Conservation (phyloP, 768 basidiomycete genomes). For the Boletus bicolor region DNA sequence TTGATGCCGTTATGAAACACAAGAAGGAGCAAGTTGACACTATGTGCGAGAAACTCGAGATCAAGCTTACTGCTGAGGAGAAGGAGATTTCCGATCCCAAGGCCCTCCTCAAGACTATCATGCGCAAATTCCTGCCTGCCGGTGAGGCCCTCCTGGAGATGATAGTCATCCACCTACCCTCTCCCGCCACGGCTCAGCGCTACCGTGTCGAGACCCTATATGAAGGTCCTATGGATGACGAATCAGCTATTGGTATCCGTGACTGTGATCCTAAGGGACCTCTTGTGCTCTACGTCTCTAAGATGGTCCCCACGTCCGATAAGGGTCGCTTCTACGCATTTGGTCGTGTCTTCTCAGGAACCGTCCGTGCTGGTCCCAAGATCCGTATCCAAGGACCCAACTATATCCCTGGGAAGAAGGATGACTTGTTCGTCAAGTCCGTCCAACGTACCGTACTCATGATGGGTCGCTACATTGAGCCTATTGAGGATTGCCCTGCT, state of each 20-base stretch:
- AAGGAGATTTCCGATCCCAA: constrained; percentile 88
- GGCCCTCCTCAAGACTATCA: constrained; percentile 91
- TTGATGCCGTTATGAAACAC: constrained; percentile 99
- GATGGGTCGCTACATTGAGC: constrained; percentile 99
- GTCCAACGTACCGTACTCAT: constrained; percentile 98
- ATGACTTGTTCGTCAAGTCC: constrained; percentile 95
- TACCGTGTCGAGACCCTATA: constrained; percentile 99
- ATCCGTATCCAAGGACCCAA: constrained; percentile 99
- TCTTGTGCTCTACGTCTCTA: constrained; percentile 96
- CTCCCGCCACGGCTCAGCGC: constrained; percentile 93
- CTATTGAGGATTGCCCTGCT: constrained; percentile 98
- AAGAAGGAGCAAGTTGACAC: constrained; percentile 83
- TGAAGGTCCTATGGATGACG: constrained; percentile 99
- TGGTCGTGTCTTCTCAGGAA: constrained; percentile 99
- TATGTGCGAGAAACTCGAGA: constrained; percentile 95
- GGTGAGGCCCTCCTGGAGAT: constrained; percentile 99
- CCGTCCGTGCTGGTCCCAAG: constrained; percentile 95
- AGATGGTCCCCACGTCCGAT: constrained; percentile 99
- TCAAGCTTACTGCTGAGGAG: constrained; percentile 86
- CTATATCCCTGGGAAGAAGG: constrained; percentile 98
- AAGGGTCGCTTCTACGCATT: constrained; percentile 99
- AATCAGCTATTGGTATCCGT: constrained; percentile 96
- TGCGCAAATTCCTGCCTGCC: constrained; percentile 99
- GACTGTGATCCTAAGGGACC: constrained; percentile 97
- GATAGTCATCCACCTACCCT: constrained; percentile 99